Conservation (phyloP, 2,329 filamentous ascomycete species). For the Colletotrichum sublineola region DNA sequence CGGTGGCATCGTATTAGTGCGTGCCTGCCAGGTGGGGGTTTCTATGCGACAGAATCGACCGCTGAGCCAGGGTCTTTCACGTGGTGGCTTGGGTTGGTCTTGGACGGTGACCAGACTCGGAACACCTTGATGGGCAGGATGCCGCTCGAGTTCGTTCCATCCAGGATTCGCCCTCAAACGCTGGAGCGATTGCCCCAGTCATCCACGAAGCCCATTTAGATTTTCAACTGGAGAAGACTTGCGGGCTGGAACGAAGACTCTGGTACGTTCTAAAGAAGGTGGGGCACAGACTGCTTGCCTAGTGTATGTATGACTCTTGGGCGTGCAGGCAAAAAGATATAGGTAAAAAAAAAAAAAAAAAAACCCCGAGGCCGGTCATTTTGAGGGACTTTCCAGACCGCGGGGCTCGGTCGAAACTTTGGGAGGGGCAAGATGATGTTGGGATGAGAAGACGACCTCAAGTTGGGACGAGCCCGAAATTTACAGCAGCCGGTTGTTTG, state of each 20-base stretch:
- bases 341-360: not conserved
- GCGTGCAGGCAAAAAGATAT: not conserved
- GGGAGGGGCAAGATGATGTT: not conserved
- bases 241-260: slow-evolving; percentile 18
- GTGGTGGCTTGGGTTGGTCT: not conserved
- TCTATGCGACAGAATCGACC: not conserved
- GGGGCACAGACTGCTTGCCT: slow-evolving; percentile 8
- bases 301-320: slow-evolving; percentile 25
- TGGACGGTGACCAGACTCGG: not conserved
- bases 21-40: not conserved
- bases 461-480: slow-evolving; percentile 33
- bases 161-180: not conserved
- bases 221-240: not conserved
- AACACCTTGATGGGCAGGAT: not conserved
- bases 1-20: not conserved
- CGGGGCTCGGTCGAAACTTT: not conserved
- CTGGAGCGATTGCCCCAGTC: no score
- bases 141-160: not conserved
- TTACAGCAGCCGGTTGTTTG: slow-evolving; percentile 18
- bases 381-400: slow-evolving; percentile 25
- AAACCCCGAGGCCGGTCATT: not conserved
- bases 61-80: not conserved
- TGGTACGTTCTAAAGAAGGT: slow-evolving; percentile 28
- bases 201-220: not conserved
- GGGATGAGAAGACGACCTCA: slow-evolving; percentile 23